These are phyloP conservation scores for Metschnikowia gruessii DNA, from an alignment of 805 yeast genomes.

Conservation along the genomic window DNA sequence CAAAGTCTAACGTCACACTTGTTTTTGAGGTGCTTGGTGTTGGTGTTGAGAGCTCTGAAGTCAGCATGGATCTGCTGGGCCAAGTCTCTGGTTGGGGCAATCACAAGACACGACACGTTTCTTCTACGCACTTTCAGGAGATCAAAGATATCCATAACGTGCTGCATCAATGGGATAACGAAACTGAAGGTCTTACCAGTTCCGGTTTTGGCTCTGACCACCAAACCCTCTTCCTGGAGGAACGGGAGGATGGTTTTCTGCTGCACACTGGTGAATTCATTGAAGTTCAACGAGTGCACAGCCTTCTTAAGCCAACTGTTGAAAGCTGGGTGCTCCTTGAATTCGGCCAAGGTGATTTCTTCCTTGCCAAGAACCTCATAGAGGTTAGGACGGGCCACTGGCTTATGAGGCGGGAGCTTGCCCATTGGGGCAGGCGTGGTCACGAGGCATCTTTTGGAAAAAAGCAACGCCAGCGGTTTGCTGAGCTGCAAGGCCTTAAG, in stretches of 20 bases:
- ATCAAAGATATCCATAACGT: constrained; percentile 33
- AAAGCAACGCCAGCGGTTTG: not conserved
- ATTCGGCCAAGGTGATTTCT: constrained; percentile 15
- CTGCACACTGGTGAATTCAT: constrained; percentile 66
- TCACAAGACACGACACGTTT: constrained; percentile 49
- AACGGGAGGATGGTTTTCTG: constrained; percentile 58
- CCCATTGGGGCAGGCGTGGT: constrained; percentile 1
- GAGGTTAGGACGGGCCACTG: constrained; percentile 9
- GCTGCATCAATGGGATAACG: constrained; percentile 73
- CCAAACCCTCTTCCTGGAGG: constrained; percentile 58
- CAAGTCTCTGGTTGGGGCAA: constrained; percentile 89
- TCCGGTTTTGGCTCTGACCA: constrained; percentile 91
- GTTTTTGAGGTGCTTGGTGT: constrained; percentile 19
- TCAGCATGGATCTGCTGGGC: constrained; percentile 79
- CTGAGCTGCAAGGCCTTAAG: constrained; percentile 6
- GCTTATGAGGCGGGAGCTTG: constrained; percentile 8
- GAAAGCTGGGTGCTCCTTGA: constrained; percentile 12
- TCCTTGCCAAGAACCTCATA: constrained; percentile 10
- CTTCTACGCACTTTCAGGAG: constrained; percentile 30
- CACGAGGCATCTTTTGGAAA: constrained; percentile 1
- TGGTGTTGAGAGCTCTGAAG: constrained; percentile 43
- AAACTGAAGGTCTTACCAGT: constrained; percentile 94
- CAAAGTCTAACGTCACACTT: constrained; percentile 34
- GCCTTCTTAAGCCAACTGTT: constrained; percentile 13
- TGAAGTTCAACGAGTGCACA: constrained; percentile 35